Evolutionary conservation across 345 rosid genomes (phyloP).

Genomic region (Dovyalis caffra): DNA sequence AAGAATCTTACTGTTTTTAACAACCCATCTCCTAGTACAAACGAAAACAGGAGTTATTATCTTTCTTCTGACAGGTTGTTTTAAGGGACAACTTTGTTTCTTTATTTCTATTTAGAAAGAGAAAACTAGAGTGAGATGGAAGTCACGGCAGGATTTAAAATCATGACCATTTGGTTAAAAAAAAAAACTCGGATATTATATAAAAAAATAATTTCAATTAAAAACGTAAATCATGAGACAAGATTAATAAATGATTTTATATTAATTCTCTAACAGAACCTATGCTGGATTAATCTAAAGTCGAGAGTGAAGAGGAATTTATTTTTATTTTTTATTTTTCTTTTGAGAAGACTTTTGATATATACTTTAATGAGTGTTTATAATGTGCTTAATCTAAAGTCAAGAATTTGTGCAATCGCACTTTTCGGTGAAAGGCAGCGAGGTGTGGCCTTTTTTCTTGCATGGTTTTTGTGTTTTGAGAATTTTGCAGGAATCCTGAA

Average conservation of each 20-base stretch:
- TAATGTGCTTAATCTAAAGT: constrained; percentile 44
- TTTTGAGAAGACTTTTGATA: constrained; percentile 17
- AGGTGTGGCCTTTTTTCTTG: constrained; percentile 11
- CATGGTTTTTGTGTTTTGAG: constrained; percentile 26
- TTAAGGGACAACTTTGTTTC: constrained; percentile 6
- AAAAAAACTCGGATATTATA: background rate
- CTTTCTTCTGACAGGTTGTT: constrained; percentile 22
- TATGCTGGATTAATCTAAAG: too few relatives aligned
- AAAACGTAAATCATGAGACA: too few relatives aligned
- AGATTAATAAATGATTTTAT: too few relatives aligned
- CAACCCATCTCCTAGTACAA: constrained; percentile 13
- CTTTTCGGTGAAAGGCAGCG: constrained; percentile 65
- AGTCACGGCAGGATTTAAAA: constrained; percentile 18
- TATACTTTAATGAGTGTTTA: constrained; percentile 39
- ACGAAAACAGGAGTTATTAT: constrained; percentile 5
- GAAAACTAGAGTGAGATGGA: constrained; percentile 34
- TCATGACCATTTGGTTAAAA: background rate
- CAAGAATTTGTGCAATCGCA: constrained; percentile 33
- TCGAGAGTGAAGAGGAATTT: too few relatives aligned
- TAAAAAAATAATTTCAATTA: too few relatives aligned
- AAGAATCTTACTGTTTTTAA: constrained; percentile 24
- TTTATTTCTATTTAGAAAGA: background rate
- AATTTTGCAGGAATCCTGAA: constrained; percentile 54
- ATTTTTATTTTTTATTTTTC: too few relatives aligned
- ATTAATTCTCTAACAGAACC: too few relatives aligned